Percentiles rank a stretch among this genome's conserved stretches.
Conservation (phyloP, 139 green algal genomes). For the Bryopsis sp. region DNA sequence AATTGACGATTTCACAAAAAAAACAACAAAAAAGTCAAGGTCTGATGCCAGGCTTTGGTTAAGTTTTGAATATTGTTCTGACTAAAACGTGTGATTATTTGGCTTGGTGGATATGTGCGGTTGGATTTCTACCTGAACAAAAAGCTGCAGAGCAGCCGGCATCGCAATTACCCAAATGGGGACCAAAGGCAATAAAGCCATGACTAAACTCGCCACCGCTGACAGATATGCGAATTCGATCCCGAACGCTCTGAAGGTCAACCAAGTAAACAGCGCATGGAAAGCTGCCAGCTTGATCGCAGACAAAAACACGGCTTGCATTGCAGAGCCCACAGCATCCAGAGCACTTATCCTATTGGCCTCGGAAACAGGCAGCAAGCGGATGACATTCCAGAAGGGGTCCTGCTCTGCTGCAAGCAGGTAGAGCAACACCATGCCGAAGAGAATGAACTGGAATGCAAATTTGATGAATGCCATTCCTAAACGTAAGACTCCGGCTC, state of each 20-base stretch:
- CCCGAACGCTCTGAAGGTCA: slow-evolving; percentile 26
- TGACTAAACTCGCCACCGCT: slow-evolving; percentile 30
- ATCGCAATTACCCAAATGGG: slow-evolving; percentile 41
- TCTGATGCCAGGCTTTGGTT: no score
- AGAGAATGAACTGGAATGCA: neutral
- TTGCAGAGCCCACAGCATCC: neutral
- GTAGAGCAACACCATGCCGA: neutral
- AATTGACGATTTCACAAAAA: no score
- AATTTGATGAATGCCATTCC: neutral
- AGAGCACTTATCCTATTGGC: neutral
- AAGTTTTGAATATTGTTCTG: no score
- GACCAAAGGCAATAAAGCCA: slow-evolving; percentile 49
- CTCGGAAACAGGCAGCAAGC: neutral
- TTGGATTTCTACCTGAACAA: slow-evolving; percentile 28
- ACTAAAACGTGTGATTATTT: no score
- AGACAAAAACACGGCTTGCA: slow-evolving; percentile 37
- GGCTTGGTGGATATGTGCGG: no score
- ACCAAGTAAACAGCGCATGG: slow-evolving; percentile 56
- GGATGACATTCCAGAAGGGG: neutral
- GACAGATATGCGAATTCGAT: slow-evolving; percentile 40
- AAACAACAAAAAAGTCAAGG: no score
- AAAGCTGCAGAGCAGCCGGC: slow-evolving; percentile 40
- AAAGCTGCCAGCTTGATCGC: slow-evolving; percentile 54
- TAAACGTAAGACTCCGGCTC: neutral
- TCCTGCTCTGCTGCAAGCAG: neutral